A percentile compares a stretch with the other conserved stretches of the same genome.
phyloP scores from a whole-genome alignment of 2,329 filamentous ascomycete genomes.

The Colletotrichum aenigma region DNA sequence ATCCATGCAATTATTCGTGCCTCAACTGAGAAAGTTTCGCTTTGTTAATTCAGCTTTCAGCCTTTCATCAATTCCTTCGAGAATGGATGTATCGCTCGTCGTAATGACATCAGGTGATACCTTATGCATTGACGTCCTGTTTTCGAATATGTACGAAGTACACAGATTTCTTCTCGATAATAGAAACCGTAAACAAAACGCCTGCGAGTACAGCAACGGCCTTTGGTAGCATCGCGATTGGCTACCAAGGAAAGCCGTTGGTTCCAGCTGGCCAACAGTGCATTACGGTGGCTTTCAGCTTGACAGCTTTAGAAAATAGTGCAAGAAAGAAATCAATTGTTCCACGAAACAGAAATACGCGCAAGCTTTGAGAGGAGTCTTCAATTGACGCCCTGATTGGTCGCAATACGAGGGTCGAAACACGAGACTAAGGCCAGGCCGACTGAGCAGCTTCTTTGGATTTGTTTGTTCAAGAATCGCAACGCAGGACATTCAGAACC shows the following conservation, averaged over 20 bases:
- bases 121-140: neutral
- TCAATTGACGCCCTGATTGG: neutral
- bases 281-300: neutral
- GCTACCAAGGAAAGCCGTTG: neutral
- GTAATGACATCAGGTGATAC: rapidly evolving
- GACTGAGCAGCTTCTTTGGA: neutral
- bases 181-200: neutral
- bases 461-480: neutral
- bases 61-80: neutral
- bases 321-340: neutral
- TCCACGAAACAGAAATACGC: neutral
- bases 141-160: neutral
- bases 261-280: neutral
- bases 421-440: neutral
- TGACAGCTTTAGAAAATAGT: neutral
- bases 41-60: neutral
- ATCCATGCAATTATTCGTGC: neutral
- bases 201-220: neutral
- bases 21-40: neutral
- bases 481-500: neutral
- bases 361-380: neutral
- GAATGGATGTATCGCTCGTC: neutral
- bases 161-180: rapidly evolving
- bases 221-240: neutral
- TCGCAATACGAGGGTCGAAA: neutral